These are phyloP conservation scores for Rhododendron ferrugineum DNA, from an alignment of 148 eudicot genomes.

Conservation along the genomic window DNA sequence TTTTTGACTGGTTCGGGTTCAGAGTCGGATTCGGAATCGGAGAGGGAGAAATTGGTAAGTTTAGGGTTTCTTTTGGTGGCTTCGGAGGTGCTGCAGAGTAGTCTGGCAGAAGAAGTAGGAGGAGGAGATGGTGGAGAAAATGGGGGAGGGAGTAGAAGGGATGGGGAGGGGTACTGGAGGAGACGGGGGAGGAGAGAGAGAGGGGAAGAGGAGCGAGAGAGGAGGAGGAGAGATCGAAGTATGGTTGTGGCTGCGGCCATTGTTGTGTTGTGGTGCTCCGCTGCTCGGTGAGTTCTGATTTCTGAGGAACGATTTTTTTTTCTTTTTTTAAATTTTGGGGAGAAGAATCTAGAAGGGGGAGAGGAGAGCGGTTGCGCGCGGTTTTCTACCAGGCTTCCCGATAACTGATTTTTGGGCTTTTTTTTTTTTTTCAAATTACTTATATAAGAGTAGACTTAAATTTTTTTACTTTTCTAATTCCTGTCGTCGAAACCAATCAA, in stretches of 20 bases:
- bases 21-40: conserved; percentile 42
- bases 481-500: no score
- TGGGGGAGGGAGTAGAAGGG: no score
- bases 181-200: no score
- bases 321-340: neutral
- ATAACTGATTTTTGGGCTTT: no score
- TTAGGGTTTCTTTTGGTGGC: conserved; percentile 39
- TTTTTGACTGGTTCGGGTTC: conserved; percentile 28
- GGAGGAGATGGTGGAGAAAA: neutral
- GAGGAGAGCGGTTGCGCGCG: neutral
- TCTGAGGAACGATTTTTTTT: neutral
- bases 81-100: conserved; percentile 16
- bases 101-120: neutral
- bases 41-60: conserved; percentile 50
- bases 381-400: no score
- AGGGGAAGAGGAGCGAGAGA: neutral
- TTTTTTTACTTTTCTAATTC: no score
- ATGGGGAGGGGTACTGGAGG: no score
- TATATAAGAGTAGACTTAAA: no score
- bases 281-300: neutral
- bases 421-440: no score
- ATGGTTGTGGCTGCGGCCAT: neutral
- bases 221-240: neutral
- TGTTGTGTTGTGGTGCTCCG: neutral
- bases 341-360: neutral